Base-by-base conservation (phyloP, 2,329 filamentous ascomycete species). In the Cercospora janseana region DNA sequence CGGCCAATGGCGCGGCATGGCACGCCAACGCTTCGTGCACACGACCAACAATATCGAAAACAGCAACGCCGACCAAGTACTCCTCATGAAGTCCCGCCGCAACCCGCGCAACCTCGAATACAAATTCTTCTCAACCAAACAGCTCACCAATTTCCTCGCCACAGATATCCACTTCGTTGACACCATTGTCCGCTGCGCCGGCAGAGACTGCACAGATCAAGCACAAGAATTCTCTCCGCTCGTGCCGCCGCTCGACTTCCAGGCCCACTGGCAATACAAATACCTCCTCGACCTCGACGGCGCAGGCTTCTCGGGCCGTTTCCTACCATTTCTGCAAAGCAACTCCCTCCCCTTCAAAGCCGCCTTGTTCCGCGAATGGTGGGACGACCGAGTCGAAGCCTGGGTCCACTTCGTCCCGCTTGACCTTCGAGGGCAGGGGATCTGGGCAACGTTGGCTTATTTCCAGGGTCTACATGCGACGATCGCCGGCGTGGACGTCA, bases 371-470 rank as follows among this genome's bases (percentile, higher is more conserved):
- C 79, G 82, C 18, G 82, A 88, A 63, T 94, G 88, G 88, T 88
- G 85, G 68, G 85, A 87, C 51, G 82, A 84, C 42, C 80, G 88
- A 4, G 69, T 93, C 12, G 79, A 77, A 51, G 80, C 88, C 0
- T 94, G 88, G 88, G 72, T 84, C 35, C 88, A 94, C 65, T 93
- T 89, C 60, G 83, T 92, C 1, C 88, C 88, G 6, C 70, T 91
- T 12, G 88, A 93, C 64, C 59, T 85, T 1, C 78, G 88, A 3
- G 81, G 87, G 15, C 86, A 90, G 53, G 86, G 80, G 1, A 70
- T 93, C 31, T 88, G 87, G 73, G 82, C 81, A 55, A 88, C 84
- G 0, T 69, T 91, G 46, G 79, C 85, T 0, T 93, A 89, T 68
- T 92, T 93, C 62, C 72, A 77, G 4, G 86, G 85, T 0, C 73